Percentiles rank a stretch among this genome's conserved stretches.
phyloP scores from a whole-genome alignment of 345 rosid genomes.

The Brassica incana region DNA sequence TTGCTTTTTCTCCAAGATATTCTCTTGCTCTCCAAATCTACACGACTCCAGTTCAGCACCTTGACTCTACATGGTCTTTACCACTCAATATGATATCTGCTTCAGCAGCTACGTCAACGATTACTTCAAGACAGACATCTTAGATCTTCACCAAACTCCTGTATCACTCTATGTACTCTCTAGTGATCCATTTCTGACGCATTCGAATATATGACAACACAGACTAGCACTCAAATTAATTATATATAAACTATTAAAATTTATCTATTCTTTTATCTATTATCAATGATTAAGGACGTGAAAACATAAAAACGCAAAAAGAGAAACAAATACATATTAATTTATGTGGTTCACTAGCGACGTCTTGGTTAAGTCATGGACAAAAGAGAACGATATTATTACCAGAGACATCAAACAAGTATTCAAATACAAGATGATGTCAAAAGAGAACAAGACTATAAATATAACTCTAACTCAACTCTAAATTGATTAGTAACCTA shows the following conservation, averaged over 20 bases:
- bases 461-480: not conserved
- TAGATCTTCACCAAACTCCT: not conserved
- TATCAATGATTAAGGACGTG: not conserved
- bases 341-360: not conserved
- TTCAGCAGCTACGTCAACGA: too few relatives aligned
- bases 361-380: not conserved
- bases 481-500: not conserved
- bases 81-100: too few relatives aligned
- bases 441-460: too few relatives aligned
- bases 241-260: too few relatives aligned
- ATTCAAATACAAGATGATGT: not conserved
- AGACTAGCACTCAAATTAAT: not conserved
- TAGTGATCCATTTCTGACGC: slow-evolving; percentile 21
- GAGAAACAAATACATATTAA: not conserved
- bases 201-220: not conserved
- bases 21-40: too few relatives aligned
- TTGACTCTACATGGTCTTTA: too few relatives aligned
- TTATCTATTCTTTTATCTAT: not conserved
- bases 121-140: too few relatives aligned
- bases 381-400: not conserved
- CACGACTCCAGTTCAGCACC: too few relatives aligned
- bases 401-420: not conserved
- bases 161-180: slow-evolving; percentile 6
- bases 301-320: not conserved
- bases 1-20: too few relatives aligned